Base-by-base conservation (phyloP, 176 grass and related monocot species). In the Avena atlantica region DNA sequence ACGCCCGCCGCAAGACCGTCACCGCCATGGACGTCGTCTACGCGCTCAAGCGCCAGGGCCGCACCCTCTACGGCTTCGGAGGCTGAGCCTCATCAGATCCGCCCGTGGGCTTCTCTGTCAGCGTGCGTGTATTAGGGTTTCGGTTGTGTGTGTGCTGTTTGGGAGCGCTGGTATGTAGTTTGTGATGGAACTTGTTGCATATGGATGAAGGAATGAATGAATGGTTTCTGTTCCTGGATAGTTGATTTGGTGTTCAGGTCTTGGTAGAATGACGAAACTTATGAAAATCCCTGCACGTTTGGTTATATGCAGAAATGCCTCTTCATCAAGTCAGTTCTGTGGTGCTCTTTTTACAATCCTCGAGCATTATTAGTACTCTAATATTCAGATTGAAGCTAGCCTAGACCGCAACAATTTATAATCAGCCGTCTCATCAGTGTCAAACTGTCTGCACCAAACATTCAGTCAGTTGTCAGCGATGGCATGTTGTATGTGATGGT, bases 21-120 rank as follows among this genome's bases (percentile, higher is more conserved):
- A 98, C 95, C 66, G 91, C 95, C 83, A 98, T 98, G 91, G 95
- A 95, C 61, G 91, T 98, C 47, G 93, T 98, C 71, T 98, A 95
- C 20, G 91, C 93, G 40, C 95, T 98, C 85, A 98, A 98, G 85
- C 91, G 93, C 85, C 95, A 98, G 89, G 93, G 93, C 6, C 91
- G 95, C 71, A 98, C 95, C n/a, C 84, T 98, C 80, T 98, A 98
- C 37, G 93, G 95, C 2, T 98, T 98, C 52, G 89, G 95, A 19
- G 66, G 66, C 66, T 69, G 34, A 69, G 15, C 66, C 2, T 42
- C 14, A 8, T 5, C 6, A 11, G 45, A 48, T 8, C 45, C 45
- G 45, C 45, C 9, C 11, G 45, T 48, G 45, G 45, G 45, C 8
- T 48, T 48, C 45, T 48, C 45, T 11, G 45, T 48, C 45, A 48